A percentile compares a stretch with the other conserved stretches of the same genome.
phyloP scores from a whole-genome alignment of 805 yeast genomes.

The Zygoascus biomembranicola region DNA sequence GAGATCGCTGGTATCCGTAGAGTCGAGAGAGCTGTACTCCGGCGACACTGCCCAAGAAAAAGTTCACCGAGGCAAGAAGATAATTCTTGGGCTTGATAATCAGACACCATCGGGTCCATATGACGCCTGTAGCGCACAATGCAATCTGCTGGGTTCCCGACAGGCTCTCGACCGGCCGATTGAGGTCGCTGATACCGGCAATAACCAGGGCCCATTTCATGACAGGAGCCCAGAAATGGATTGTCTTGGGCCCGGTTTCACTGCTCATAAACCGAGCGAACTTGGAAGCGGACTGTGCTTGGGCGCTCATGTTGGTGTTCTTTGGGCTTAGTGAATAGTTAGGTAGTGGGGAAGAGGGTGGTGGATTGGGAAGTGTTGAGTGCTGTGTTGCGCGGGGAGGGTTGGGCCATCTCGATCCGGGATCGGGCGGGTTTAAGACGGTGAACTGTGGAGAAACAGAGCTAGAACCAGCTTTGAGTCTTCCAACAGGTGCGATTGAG shows the following conservation, averaged over 20 bases:
- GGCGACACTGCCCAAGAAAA: slow-evolving; percentile 87
- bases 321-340: not conserved
- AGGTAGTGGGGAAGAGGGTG: not conserved
- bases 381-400: not conserved
- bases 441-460: too few relatives aligned
- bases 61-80: slow-evolving; percentile 85
- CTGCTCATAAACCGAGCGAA: slow-evolving; percentile 70
- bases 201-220: slow-evolving; percentile 80
- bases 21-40: slow-evolving; percentile 74
- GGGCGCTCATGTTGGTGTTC: slow-evolving; percentile 2
- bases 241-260: slow-evolving; percentile 94
- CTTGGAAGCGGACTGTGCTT: slow-evolving; percentile 11
- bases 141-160: slow-evolving; percentile 88
- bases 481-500: not conserved
- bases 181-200: slow-evolving; percentile 82
- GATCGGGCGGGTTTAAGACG: not conserved
- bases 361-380: not conserved
- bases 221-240: slow-evolving; percentile 88
- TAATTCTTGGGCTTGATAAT: slow-evolving; percentile 84
- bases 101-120: slow-evolving; percentile 98
- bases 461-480: not conserved
- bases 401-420: too few relatives aligned
- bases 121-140: slow-evolving; percentile 80
- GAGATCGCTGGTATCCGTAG: slow-evolving; percentile 49
- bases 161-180: slow-evolving; percentile 85